Evolutionary conservation across 2,329 filamentous ascomycete genomes (phyloP), one percentile per base, ranked within the genome.

Genomic region (Botrytis pseudocinerea): DNA sequence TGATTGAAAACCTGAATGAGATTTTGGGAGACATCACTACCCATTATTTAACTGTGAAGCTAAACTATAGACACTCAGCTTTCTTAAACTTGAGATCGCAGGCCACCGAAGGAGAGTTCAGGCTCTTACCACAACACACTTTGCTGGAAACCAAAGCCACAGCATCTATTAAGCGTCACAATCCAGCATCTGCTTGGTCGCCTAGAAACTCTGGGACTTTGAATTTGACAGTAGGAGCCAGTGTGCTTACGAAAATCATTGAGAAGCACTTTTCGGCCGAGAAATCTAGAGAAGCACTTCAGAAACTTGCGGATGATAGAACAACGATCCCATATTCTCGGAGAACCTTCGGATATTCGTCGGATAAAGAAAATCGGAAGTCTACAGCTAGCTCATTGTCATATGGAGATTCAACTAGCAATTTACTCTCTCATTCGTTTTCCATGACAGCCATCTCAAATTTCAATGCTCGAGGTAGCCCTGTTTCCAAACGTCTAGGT

Each of bases 1-100:
- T 91, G 46, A 88, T 91, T 25, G 84, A 87, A 38, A 87, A 90
- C 73, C 82, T 91, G 18, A 87, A 91, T 77, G 81, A 83, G 44
- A 85, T 89, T 72, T 84, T 91, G 4, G 87, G 88, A 44, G 82
- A 84, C 70, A 82, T 82, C 5, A 80, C 80, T 32, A 83, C 83
- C 25, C 83, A 85, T 48, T 90, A 88, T 75, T 80, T 90, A 68
- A 83, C 83, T 4, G 82, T 90, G 25, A 82, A 82, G 32, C 76
- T 91, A 12, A 85, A 82, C 10, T 91, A 90, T 77, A 82, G 83
- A 2, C 88, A 91, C 77, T 88, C 89, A 0, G 86, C 84, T 0
- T 90, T 90, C 77, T 73, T 62, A 14, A 46, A 46, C 1, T 32
- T 44, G 10, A 59, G 73, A 12, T 73, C 59, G 51, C 57, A 76